phyloP scores from a whole-genome alignment of 23 red algal species.

The Gracilaria gracilis region DNA sequence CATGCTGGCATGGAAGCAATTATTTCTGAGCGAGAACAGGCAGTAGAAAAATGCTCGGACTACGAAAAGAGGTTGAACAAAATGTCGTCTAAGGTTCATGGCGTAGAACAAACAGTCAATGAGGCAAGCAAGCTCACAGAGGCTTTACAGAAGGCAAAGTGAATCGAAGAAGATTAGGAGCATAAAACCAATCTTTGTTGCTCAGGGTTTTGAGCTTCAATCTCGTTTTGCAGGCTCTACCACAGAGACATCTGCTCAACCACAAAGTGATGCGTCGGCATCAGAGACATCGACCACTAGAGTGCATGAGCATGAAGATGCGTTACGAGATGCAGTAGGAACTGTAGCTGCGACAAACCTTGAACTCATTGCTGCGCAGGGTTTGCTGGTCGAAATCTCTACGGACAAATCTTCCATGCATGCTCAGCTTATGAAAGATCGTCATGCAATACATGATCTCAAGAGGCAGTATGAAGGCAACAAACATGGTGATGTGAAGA shows the following conservation, averaged over 20 bases:
- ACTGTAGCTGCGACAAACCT: conserved; percentile 58
- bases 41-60: conserved; percentile 9
- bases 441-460: conserved; percentile 32
- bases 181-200: conserved; percentile 12
- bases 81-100: conserved; percentile 30
- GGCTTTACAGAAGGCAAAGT: conserved; percentile 28
- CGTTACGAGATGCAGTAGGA: conserved; percentile 59
- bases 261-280: background rate
- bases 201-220: background rate
- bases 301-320: conserved; percentile 49
- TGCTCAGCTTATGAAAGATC: conserved; percentile 16
- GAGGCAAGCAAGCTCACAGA: background rate
- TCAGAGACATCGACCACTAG: background rate
- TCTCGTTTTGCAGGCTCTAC: conserved; percentile 31
- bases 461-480: conserved; percentile 1
- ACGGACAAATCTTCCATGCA: conserved; percentile 55
- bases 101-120: conserved; percentile 1
- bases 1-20: background rate
- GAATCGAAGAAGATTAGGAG: conserved; percentile 3
- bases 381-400: conserved; percentile 64
- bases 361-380: conserved; percentile 60
- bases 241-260: background rate
- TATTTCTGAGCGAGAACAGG: conserved; percentile 8
- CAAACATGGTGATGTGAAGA: background rate
- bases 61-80: conserved; percentile 34